Percentiles rank a stretch among this genome's conserved stretches.
These are phyloP conservation scores for Sporodiniella umbellata DNA, from an alignment of 371 early-diverging fungal species.

Conservation along the genomic window DNA sequence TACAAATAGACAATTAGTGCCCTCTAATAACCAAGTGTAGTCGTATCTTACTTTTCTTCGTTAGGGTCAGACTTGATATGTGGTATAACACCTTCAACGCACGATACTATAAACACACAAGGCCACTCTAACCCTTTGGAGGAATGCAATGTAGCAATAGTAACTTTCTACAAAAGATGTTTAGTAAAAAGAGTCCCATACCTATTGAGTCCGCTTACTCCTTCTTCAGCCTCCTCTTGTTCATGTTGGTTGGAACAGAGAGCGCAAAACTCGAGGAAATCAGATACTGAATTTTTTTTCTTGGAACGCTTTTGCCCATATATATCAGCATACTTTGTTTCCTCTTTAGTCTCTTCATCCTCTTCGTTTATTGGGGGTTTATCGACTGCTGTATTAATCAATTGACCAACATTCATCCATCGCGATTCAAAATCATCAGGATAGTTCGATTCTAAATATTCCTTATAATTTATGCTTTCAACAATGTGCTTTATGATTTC, in stretches of 20 bases:
- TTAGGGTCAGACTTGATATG: slow-evolving; percentile 13
- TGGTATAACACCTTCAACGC: slow-evolving; percentile 52
- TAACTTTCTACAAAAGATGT: slow-evolving; percentile 37
- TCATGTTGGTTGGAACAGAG: slow-evolving; percentile 19
- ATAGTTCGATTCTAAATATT: slow-evolving; percentile 18
- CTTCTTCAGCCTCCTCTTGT: slow-evolving; percentile 29
- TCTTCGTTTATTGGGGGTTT: background rate
- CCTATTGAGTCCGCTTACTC: slow-evolving; percentile 18
- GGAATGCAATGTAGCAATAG: slow-evolving; percentile 54
- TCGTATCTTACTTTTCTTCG: slow-evolving; percentile 44
- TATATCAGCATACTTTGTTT: background rate
- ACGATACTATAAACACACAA: slow-evolving; percentile 53
- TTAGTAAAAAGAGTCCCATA: slow-evolving; percentile 3
- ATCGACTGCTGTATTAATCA: slow-evolving; percentile 23
- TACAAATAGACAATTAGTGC: slow-evolving; percentile 26
- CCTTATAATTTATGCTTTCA: slow-evolving; percentile 16
- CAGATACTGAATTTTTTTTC: slow-evolving; percentile 14
- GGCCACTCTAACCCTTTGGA: slow-evolving; percentile 62
- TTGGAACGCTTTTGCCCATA: background rate
- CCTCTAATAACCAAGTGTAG: too few species aligned
- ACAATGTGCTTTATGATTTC: slow-evolving; percentile 22
- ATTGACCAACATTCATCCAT: slow-evolving; percentile 35
- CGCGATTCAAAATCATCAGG: slow-evolving; percentile 19
- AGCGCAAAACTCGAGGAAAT: slow-evolving; percentile 33
- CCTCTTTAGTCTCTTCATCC: background rate